A percentile compares a stretch with the other conserved stretches of the same genome.
These are phyloP conservation scores for Podila clonocystis DNA, from an alignment of 192 early-diverging fungal species.

Conservation along the genomic window DNA sequence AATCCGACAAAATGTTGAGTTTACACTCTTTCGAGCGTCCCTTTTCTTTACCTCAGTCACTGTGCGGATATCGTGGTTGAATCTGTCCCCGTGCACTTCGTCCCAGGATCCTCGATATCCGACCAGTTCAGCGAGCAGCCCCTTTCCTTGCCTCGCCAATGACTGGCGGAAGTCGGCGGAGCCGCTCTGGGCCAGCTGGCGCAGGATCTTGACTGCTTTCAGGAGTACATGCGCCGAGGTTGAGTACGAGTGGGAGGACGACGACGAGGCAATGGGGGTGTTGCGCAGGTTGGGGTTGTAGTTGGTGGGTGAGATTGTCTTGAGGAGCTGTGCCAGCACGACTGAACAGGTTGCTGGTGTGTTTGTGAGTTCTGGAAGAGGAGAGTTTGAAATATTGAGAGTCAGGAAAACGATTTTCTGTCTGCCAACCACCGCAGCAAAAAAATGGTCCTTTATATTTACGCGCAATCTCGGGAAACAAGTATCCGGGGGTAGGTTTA, in stretches of 20 bases:
- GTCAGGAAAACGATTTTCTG: neutral
- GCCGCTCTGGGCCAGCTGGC: conserved; percentile 39
- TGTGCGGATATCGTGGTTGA: conserved; percentile 29
- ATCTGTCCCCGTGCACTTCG: conserved; percentile 40
- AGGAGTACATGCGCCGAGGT: conserved; percentile 32
- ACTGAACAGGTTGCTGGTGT: conserved; percentile 21
- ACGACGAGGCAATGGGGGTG: neutral
- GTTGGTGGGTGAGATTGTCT: conserved; percentile 21
- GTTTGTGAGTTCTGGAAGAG: conserved; percentile 21
- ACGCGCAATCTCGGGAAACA: conserved; percentile 46
- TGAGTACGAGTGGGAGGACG: conserved; percentile 12
- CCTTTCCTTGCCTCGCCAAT: conserved; percentile 27
- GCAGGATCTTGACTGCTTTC: conserved; percentile 46
- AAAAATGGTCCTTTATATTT: neutral
- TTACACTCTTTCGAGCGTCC: no score
- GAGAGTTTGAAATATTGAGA: neutral
- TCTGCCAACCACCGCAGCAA: neutral
- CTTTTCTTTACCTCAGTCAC: conserved; percentile 47
- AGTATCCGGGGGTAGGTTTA: conserved; percentile 49
- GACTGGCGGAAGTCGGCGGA: conserved; percentile 29
- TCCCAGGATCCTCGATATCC: conserved; percentile 38
- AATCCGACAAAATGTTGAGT: no score
- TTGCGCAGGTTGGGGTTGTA: neutral
- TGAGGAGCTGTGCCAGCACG: conserved; percentile 30
- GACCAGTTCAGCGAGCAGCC: conserved; percentile 16